phyloP scores from a whole-genome alignment of 768 basidiomycete genomes.

The Agrocybe pediades region DNA sequence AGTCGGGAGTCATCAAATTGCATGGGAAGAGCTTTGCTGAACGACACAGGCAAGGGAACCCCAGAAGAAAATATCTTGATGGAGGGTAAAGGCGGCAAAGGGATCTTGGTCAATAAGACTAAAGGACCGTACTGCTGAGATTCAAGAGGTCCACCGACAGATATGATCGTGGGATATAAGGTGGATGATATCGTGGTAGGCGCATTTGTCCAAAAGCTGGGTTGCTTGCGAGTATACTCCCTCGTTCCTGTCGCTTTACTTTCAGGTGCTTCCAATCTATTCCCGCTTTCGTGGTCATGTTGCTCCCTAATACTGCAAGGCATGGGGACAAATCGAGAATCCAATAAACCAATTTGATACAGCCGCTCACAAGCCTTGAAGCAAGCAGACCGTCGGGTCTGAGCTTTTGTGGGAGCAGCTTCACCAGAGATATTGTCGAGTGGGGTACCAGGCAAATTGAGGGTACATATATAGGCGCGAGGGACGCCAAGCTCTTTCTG shows the following conservation, averaged over 20 bases:
- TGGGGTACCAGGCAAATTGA: conserved; percentile 46
- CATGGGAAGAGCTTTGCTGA: conserved; percentile 52
- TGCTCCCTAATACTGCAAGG: conserved; percentile 23
- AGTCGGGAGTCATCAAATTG: conserved; percentile 46
- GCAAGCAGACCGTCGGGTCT: conserved; percentile 63
- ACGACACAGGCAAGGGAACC: conserved; percentile 39
- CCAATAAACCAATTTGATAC: conserved; percentile 51
- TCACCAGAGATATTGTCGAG: conserved; percentile 46
- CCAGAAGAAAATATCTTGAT: conserved; percentile 67
- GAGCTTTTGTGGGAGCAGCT: conserved; percentile 42
- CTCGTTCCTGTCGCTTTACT: conserved; percentile 44
- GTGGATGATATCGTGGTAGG: conserved; percentile 21
- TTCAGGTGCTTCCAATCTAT: conserved; percentile 18
- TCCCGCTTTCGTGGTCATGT: conserved; percentile 14
- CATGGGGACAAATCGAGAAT: conserved; percentile 47
- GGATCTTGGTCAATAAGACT: conserved; percentile 64
- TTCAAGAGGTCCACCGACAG: conserved; percentile 32
- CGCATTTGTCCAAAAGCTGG: conserved; percentile 68
- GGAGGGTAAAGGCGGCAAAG: conserved; percentile 56
- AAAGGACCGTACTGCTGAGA: conserved; percentile 55
- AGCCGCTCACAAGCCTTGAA: conserved; percentile 56
- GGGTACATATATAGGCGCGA: conserved; percentile 42
- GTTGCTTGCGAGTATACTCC: conserved; percentile 56
- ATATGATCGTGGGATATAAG: conserved; percentile 63
- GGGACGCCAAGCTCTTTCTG: conserved; percentile 27